Percentiles rank a stretch among this genome's conserved stretches.
Evolutionary conservation across 1,284 basidiomycete genomes (phyloP).

Genomic region (Boletus sp.): DNA sequence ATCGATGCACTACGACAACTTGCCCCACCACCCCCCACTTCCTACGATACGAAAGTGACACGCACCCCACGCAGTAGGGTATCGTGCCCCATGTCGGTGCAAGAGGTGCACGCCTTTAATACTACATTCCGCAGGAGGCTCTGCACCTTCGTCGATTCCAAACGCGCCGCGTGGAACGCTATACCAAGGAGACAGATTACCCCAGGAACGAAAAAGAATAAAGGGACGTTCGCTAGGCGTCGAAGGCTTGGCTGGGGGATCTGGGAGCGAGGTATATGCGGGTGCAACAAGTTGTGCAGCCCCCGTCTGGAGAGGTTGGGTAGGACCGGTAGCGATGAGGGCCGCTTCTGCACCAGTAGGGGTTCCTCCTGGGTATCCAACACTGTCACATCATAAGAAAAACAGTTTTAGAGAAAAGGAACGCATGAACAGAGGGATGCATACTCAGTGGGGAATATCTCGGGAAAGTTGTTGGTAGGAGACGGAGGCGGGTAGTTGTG

Average conservation of each 20-base stretch:
- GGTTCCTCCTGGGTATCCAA: constrained; percentile 80
- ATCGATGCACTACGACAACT: not conserved
- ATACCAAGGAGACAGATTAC: constrained; percentile 84
- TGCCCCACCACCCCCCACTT: not conserved
- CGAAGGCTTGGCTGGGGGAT: constrained; percentile 2
- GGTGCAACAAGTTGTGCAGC: constrained; percentile 65
- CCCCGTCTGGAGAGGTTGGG: constrained; percentile 71
- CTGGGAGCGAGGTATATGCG: constrained; percentile 16
- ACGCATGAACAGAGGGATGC: not conserved
- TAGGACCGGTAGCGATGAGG: constrained; percentile 74
- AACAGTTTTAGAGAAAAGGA: not conserved
- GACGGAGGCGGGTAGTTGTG: constrained; percentile 69
- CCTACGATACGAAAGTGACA: constrained; percentile 9
- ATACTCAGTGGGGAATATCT: constrained; percentile 65
- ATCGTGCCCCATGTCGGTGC: constrained; percentile 79
- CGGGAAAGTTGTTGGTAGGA: constrained; percentile 68
- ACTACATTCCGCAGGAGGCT: constrained; percentile 65
- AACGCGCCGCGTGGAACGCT: constrained; percentile 68
- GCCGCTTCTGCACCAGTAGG: constrained; percentile 83
- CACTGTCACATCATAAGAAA: constrained; percentile 25
- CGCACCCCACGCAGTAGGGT: constrained; percentile 72
- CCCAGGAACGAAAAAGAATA: constrained; percentile 75
- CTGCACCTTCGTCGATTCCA: constrained; percentile 70
- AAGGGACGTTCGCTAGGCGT: constrained; percentile 38
- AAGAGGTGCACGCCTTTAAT: constrained; percentile 75